Evolutionary conservation across 441 rosid genomes (phyloP), one percentile per base, ranked within the genome.

Genomic region (Monsonia emarginata): DNA sequence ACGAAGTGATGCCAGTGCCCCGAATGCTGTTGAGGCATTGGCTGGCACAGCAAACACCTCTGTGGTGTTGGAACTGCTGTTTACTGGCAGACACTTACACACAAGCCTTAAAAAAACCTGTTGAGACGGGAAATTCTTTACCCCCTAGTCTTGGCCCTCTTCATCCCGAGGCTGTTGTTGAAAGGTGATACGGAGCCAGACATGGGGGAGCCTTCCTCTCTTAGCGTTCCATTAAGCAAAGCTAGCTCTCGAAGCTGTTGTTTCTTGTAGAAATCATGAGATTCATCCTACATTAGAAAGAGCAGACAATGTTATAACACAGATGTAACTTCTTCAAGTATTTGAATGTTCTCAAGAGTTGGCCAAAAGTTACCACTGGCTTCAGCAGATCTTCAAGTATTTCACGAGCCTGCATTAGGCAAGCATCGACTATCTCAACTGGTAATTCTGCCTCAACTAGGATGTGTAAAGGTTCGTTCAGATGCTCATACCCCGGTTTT

Each of bases 401-500:
- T 81, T 91, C 96, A 9, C 85, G 86, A 24, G 98, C 99, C 79
- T 91, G 99, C 88, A 88, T 85, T 40, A 95, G 79, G 64, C 93
- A 93, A 64, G 96, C 83, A 74, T 91, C 98, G 28, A 88, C 83
- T 67, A 91, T 86, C 79, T 95, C 97, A 65, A 89, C 84, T 2
- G 97, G 99, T 74, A 95, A 69, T 75, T 95, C 99, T 46, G 90
- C 96, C 84, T 95, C 98, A 46, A 95, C 84, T 76, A 95, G 82
- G 79, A 95, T 87, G 72, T 89, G 98, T 30, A 95, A 93, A 69
- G 90, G 99, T 71, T 95, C 98, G 70, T 86, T 91, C 72, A 95
- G 85, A 83, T 95, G 99, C 67, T 95, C 98, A 69, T 95, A 95
- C n/a, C 99, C 99, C 25, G 90, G 89, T 67, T 91, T 95, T 60